Percentiles rank a stretch among this genome's conserved stretches.
phyloP scores from a whole-genome alignment of 2,329 filamentous ascomycete species.

The Aspergillus arachidicola region DNA sequence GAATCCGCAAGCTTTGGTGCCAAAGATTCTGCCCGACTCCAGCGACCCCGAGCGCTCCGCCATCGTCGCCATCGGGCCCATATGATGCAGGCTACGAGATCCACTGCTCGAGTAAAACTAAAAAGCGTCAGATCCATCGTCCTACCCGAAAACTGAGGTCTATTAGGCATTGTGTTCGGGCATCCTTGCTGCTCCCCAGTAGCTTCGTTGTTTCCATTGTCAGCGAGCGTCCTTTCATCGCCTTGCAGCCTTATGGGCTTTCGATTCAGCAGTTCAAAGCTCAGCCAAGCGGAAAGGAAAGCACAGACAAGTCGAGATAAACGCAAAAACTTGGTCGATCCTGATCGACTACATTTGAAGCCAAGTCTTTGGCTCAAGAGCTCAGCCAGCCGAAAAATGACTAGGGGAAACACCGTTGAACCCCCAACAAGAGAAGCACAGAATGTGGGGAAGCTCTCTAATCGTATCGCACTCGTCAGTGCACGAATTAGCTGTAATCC shows the following conservation, averaged over 20 bases:
- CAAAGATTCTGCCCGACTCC: slow-evolving; percentile 44
- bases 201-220: slow-evolving; percentile 11
- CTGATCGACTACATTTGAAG: slow-evolving; percentile 18
- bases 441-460: slow-evolving; percentile 55
- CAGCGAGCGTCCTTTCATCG: slow-evolving; percentile 9
- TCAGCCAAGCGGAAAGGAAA: slow-evolving; percentile 52
- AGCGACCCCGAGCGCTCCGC: slow-evolving; percentile 32
- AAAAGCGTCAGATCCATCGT: slow-evolving; percentile 86
- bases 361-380: slow-evolving; percentile 24
- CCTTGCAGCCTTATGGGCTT: slow-evolving; percentile 27
- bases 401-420: slow-evolving; percentile 49
- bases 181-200: slow-evolving; percentile 5
- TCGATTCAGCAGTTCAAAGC: slow-evolving; percentile 53
- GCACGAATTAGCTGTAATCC: slow-evolving; percentile 40
- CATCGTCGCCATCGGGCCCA: slow-evolving; percentile 57
- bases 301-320: slow-evolving; percentile 47
- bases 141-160: slow-evolving; percentile 62
- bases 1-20: slow-evolving; percentile 61
- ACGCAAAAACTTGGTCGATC: slow-evolving; percentile 23
- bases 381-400: slow-evolving; percentile 30
- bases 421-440: slow-evolving; percentile 56
- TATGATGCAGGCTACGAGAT: slow-evolving; percentile 67
- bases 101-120: slow-evolving; percentile 69
- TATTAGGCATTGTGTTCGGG: slow-evolving; percentile 18
- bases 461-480: slow-evolving; percentile 43